A percentile compares a stretch with the other conserved stretches of the same genome.
Conservation (phyloP, 768 basidiomycete species). For the Lentinus brumalis region DNA sequence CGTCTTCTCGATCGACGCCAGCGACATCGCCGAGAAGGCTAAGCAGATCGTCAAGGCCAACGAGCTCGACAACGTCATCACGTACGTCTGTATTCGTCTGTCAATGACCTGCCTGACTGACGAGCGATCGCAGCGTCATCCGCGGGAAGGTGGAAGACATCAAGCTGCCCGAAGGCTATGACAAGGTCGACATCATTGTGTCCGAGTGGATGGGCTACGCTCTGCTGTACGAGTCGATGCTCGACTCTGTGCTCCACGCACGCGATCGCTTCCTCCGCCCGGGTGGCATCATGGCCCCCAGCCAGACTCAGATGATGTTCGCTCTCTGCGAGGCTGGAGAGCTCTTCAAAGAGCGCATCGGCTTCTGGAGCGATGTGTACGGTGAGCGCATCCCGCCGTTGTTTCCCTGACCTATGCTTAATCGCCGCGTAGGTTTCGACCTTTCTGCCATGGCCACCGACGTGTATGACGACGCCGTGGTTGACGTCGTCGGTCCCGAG, state of each 20-base stretch:
- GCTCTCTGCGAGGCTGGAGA: constrained; percentile 76
- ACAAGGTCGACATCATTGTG: constrained; percentile 89
- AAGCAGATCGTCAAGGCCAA: constrained; percentile 50
- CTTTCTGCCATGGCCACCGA: constrained; percentile 78
- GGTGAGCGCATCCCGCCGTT: constrained; percentile 46
- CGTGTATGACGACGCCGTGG: constrained; percentile 78
- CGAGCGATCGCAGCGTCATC: constrained; percentile 58
- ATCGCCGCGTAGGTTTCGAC: constrained; percentile 71
- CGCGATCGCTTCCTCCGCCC: constrained; percentile 83
- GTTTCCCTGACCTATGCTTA: background rate
- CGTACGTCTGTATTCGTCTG: constrained; percentile 32
- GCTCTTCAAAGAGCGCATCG: constrained; percentile 77
- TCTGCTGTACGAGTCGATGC: constrained; percentile 94
- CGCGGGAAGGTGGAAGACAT: constrained; percentile 92
- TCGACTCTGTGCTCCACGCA: constrained; percentile 90
- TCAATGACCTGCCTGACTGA: background rate
- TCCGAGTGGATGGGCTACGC: constrained; percentile 99
- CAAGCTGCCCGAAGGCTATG: constrained; percentile 64
- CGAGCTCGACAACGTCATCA: constrained; percentile 68
- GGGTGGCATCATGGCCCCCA: constrained; percentile 79
- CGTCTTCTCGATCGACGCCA: constrained; percentile 92
- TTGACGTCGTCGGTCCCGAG: constrained; percentile 75
- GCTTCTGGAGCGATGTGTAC: constrained; percentile 91
- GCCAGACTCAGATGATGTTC: constrained; percentile 86
- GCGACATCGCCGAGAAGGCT: constrained; percentile 60